phyloP scores from a whole-genome alignment of 257 asterid species.

The Scutellaria minor region DNA sequence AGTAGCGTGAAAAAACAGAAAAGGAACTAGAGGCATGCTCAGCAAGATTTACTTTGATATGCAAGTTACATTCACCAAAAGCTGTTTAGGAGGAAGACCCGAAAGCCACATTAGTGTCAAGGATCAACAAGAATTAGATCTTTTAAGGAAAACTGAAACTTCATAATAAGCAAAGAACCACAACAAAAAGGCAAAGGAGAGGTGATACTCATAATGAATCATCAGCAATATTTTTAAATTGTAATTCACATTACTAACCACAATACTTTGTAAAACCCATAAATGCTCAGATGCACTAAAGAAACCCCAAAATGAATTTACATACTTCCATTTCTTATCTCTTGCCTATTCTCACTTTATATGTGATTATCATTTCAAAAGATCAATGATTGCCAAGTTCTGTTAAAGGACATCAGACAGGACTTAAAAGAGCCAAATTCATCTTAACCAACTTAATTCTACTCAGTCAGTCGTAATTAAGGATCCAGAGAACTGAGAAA shows the following conservation, averaged over 20 bases:
- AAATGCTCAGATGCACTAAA: conserved; percentile 3
- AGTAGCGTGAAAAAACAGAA: conserved; percentile 14
- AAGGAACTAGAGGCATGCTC: not conserved
- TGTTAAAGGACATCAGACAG: not conserved
- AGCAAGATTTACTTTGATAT: not conserved
- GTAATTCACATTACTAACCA: not conserved
- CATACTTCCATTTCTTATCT: not conserved
- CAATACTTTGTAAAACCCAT: not conserved
- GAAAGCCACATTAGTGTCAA: not conserved
- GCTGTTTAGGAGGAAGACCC: not conserved
- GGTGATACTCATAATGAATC: not conserved
- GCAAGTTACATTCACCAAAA: not conserved
- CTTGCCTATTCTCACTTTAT: not conserved
- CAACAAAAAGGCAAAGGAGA: not conserved
- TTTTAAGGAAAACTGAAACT: not conserved
- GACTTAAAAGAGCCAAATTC: conserved; percentile 17
- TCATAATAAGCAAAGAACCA: too few relatives aligned
- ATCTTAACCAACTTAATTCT: conserved; percentile 14
- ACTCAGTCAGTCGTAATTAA: conserved; percentile 7
- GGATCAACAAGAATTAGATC: not conserved
- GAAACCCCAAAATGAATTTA: not conserved
- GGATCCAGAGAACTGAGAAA: not conserved
- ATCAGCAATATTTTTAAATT: not conserved
- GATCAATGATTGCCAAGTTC: not conserved
- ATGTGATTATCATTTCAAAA: not conserved